Base-by-base conservation (phyloP, 371 early-diverging fungal species). In the Parasitella parasitica region DNA sequence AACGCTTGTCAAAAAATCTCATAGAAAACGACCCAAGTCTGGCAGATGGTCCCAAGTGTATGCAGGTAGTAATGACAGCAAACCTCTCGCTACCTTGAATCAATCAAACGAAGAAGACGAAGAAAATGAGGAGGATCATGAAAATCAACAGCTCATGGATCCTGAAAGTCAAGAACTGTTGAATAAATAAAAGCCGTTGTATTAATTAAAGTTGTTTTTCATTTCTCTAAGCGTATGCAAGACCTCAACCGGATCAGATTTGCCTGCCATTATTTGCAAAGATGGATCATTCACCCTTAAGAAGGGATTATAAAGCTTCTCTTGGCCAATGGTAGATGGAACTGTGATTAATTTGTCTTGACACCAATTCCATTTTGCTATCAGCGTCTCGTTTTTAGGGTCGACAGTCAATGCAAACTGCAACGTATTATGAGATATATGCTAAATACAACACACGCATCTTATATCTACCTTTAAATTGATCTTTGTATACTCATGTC, bases 301-400 rank as follows among this genome's bases (percentile, higher is more conserved):
- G 64, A 96, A 97, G 3, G 96, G 96, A 59, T 97, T 97, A 70
- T 86, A 89, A 48, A 82, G 69, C 54, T 87, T 77, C 64, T 97
- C 97, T 52, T 92, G 91, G 9, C 83, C 94, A 68, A 97, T 92
- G 0, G 94, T 93, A 28, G 91, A 89, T 11, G 97, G 96, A 11
- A 97, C 89, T 1, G 95, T 93, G 43, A 76, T 72, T 2, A 64
- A 28, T 35, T 70, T 73, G n/a, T 66, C 59, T 39, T 85, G 81
- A 57, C 81, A 77, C 85, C 86, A 88, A 35, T 73, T 76, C 57
- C 87, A 82, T 68, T 92, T 91, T 2, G 76, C 69, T 54, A 72
- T 57, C 24, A 81, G 56, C 9, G 73, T 69, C 59, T 78, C 79
- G 48, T 81, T 81, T 36, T 81, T 75, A 18, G 82, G 82, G 24